Evolutionary conservation across 2,329 filamentous ascomycete genomes (phyloP), one percentile per base, ranked within the genome.

Genomic region (Scleromitrula shiraiana): DNA sequence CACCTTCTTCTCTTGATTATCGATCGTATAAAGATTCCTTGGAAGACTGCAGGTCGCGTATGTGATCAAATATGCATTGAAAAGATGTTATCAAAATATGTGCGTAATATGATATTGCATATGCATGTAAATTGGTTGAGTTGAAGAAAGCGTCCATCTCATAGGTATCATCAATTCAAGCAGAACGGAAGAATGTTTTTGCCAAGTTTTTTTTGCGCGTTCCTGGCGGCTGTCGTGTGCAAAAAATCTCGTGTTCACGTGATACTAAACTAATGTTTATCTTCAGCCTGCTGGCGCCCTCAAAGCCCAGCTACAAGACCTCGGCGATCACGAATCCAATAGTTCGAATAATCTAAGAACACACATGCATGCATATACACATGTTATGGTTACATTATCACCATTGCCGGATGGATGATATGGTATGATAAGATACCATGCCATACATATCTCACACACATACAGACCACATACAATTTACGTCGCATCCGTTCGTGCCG

Each of bases 21-120:
- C n/a, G n/a, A n/a, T n/a, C n/a, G n/a, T n/a, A n/a, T n/a, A n/a
- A n/a, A n/a, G n/a, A 38, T 22, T 24, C 35, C 35, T 41, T 20
- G 7, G 12, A 26, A 19, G 41, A 41, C 45, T 47, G 45, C 45
- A 41, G 12, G 37, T 47, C 20, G 37, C 40, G 17, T 12, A 29
- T 41, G 32, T 7, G 29, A 35, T 41, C 6, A 27, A 22, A 41
- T 22, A 41, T 47, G 37, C 29, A 14, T 33, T 47, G 3, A n/a
- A n/a, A n/a, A n/a, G n/a, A n/a, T n/a, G n/a, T n/a, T n/a, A n/a
- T n/a, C n/a, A n/a, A n/a, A n/a, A 38, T 30, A 30, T 30, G 22
- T 17, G 12, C 6, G 9, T 19, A 17, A 8, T 22, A 30, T 17
- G 26, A 15, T 33, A 9, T 9, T 33, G 19, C 17, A 22, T 2